A percentile compares a stretch with the other conserved stretches of the same genome.
These are phyloP conservation scores for Podaxis rugospora DNA, from an alignment of 768 basidiomycete genomes.

Conservation along the genomic window DNA sequence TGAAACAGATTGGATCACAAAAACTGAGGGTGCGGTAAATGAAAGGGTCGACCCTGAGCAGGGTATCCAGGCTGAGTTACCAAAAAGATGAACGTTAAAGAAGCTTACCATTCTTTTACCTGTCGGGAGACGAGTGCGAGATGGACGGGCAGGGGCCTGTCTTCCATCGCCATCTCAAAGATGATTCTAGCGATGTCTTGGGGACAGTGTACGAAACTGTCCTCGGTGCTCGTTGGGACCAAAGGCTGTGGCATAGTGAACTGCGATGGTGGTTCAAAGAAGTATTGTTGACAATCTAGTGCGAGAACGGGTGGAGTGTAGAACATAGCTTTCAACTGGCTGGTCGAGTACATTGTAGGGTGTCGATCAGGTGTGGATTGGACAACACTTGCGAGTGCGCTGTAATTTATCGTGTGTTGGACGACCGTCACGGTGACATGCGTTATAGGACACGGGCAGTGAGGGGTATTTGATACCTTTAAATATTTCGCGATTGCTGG, in stretches of 20 bases:
- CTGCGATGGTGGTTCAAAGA: neutral
- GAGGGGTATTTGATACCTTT: too few relatives aligned
- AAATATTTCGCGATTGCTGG: too few relatives aligned
- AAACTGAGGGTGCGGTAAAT: neutral
- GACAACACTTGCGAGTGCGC: too few relatives aligned
- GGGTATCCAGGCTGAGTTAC: neutral
- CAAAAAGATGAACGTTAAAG: conserved; percentile 25
- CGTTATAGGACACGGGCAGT: too few relatives aligned
- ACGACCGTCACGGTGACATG: too few relatives aligned
- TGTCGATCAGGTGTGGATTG: neutral
- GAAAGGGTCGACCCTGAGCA: neutral
- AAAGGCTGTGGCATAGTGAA: neutral
- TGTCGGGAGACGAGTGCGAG: neutral
- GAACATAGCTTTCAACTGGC: neutral
- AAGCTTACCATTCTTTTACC: conserved; percentile 20
- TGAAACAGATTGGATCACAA: neutral
- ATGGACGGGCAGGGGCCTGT: neutral
- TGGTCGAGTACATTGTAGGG: neutral
- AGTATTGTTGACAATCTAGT: neutral
- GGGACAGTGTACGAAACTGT: neutral
- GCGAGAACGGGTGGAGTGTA: neutral
- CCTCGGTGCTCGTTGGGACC: neutral
- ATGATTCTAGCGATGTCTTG: neutral
- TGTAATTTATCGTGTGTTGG: too few relatives aligned
- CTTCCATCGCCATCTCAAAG: neutral